These are phyloP conservation scores for Quercus dentata DNA, from an alignment of 306 rosid species.

Conservation along the genomic window DNA sequence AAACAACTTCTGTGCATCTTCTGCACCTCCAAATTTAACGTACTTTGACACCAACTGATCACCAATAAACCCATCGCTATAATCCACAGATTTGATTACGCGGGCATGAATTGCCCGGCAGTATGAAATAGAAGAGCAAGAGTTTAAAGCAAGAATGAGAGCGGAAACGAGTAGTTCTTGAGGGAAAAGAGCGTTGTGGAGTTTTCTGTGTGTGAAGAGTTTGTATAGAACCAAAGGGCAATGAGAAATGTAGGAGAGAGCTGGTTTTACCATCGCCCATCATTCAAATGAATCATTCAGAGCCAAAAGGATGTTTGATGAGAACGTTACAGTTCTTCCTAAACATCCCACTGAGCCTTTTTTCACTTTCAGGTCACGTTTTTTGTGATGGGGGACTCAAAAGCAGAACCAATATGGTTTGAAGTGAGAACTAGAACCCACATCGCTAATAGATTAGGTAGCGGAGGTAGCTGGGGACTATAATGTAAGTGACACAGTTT, in stretches of 20 bases:
- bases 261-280: conserved; percentile 26
- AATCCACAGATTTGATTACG: conserved; percentile 55
- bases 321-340: neutral
- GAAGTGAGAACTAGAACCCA: neutral
- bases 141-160: conserved; percentile 40
- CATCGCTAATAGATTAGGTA: neutral
- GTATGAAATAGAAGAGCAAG: conserved; percentile 42
- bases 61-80: conserved; percentile 66
- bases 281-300: neutral
- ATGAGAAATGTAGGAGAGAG: neutral
- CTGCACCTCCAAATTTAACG: conserved; percentile 37
- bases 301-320: neutral
- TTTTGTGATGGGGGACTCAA: neutral
- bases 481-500: no score
- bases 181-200: conserved; percentile 7
- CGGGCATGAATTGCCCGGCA: conserved; percentile 58
- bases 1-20: conserved; percentile 57
- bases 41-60: conserved; percentile 63
- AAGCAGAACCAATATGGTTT: no score
- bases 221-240: conserved; percentile 10
- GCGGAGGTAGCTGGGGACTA: neutral
- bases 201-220: conserved; percentile 12
- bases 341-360: neutral
- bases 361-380: neutral
- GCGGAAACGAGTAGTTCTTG: conserved; percentile 40